Conservation (phyloP, 108 stramenopile species). For the Epipyxis sp. region DNA sequence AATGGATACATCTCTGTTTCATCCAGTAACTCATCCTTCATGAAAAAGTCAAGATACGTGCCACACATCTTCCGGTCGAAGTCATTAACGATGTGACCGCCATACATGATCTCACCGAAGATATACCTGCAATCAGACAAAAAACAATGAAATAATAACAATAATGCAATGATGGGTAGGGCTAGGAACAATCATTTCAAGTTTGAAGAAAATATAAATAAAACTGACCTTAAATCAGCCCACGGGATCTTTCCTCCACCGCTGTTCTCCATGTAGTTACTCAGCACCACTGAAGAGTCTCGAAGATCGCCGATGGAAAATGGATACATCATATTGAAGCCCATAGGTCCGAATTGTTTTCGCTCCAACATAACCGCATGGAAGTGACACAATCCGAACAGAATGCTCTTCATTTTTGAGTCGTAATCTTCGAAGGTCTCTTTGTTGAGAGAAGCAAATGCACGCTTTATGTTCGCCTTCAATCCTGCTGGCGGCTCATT, state of each 20-base stretch:
- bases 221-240: slow-evolving; percentile 80
- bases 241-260: slow-evolving; percentile 83
- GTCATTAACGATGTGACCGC: slow-evolving; percentile 89
- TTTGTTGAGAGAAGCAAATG: slow-evolving; percentile 74
- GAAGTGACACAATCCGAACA: slow-evolving; percentile 86
- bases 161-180: no score
- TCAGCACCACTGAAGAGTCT: slow-evolving; percentile 73
- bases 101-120: slow-evolving; percentile 90
- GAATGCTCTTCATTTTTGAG: slow-evolving; percentile 74
- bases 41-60: slow-evolving; percentile 80
- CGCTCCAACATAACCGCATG: slow-evolving; percentile 86
- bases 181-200: no score
- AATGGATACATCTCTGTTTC: slow-evolving; percentile 85
- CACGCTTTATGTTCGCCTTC: slow-evolving; percentile 84
- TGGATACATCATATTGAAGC: slow-evolving; percentile 90
- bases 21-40: slow-evolving; percentile 84
- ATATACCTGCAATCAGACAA: no score
- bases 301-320: slow-evolving; percentile 82
- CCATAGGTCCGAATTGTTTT: slow-evolving; percentile 85
- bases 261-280: slow-evolving; percentile 83
- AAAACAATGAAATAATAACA: no score
- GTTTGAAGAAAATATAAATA: no score
- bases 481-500: slow-evolving; percentile 85
- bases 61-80: slow-evolving; percentile 81
- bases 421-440: slow-evolving; percentile 80